Base-by-base conservation (phyloP, 768 basidiomycete species). In the Austroboletus festivus region DNA sequence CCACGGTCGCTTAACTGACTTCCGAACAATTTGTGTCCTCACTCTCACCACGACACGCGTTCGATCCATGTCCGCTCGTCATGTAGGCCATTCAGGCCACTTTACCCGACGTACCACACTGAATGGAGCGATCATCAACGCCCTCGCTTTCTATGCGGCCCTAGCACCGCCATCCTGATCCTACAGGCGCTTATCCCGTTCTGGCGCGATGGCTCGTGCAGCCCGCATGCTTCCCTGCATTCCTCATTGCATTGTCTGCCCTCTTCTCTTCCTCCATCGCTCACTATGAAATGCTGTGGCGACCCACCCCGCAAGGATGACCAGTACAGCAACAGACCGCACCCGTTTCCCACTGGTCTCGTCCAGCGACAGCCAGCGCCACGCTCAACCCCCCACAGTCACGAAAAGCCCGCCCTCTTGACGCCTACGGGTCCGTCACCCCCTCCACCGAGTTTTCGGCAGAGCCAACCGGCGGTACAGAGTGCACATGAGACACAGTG, bases 271-370 rank as follows among this genome's bases (percentile, higher is more conserved):
- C 10, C 33, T 37, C 18, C 4, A 4, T 11, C n/a, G 19, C 35
- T 19, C 31, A 52, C 56, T 55, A 86, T 85, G 82, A 74, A 79
- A 53, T 88, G 87, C 59, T 89, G 86, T 61, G 83, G 84, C n/a
- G 74, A 78, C 41, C 55, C 75, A 9, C 60, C 53, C 26, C 58
- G 61, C 30, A 58, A 61, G 23, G 61, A 68, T 47, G 52, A 63
- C 45, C 56, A 68, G 41, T 62, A 63, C 47, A 56, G 67, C 44
- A 72, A 74, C 64, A 64, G 70, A 2, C 54, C 60, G 0, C 56
- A 54, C 26, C 54, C 63, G 5, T 52, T 58, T 22, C 60, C 68
- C 20, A 64, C 69, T 1, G 66, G 61, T 18, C 55, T 80, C 46
- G 69, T 77, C 5, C 71, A 62, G 42, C 75, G 79, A 20, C 86